Percentiles rank a stretch among this genome's conserved stretches.
phyloP scores from a whole-genome alignment of 345 rosid species.

The Excoecaria agallocha region DNA sequence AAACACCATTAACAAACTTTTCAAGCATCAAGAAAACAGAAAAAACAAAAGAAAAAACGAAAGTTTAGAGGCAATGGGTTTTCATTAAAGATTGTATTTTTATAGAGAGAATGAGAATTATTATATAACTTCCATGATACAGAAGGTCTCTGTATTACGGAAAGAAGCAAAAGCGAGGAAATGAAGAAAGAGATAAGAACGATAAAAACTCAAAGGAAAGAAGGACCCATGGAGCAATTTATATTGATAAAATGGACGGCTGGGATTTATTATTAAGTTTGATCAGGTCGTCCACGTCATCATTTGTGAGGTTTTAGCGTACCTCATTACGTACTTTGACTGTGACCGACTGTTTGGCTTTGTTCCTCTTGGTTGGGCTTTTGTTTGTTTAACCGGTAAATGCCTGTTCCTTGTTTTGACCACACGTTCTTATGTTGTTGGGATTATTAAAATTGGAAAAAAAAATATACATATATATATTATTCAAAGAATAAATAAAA shows the following conservation, averaged over 20 bases:
- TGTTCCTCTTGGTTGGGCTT: too few relatives aligned
- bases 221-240: background rate
- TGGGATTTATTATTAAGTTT: conserved; percentile 12
- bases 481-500: too few relatives aligned
- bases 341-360: too few relatives aligned
- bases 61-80: background rate
- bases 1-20: too few relatives aligned
- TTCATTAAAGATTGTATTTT: background rate
- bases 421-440: too few relatives aligned
- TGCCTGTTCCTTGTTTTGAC: too few relatives aligned
- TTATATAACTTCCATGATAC: background rate
- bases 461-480: too few relatives aligned
- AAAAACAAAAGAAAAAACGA: background rate
- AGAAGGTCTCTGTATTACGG: background rate
- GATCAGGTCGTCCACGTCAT: background rate
- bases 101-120: background rate
- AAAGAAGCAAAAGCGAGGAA: background rate
- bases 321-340: conserved; percentile 16
- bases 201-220: background rate
- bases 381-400: too few relatives aligned
- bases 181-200: conserved; percentile 11
- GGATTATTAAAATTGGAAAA: too few relatives aligned
- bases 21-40: too few relatives aligned
- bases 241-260: conserved; percentile 27
- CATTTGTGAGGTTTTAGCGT: conserved; percentile 2